Evolutionary conservation across 768 basidiomycete genomes (phyloP).

Genomic region (Exsudoporus frostii): DNA sequence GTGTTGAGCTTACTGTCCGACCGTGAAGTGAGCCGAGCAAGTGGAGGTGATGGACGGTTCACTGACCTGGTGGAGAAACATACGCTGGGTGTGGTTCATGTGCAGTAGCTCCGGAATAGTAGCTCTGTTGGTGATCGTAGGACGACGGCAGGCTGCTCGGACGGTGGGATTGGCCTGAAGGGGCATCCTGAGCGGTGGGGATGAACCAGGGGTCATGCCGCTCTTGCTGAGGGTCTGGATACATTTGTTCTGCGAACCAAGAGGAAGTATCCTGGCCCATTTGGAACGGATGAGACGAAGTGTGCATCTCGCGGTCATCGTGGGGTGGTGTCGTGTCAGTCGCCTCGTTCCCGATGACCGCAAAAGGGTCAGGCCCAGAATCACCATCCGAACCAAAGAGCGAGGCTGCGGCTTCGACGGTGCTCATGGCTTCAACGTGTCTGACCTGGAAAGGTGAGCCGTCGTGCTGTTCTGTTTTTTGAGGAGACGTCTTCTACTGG

Average conservation of each 20-base stretch:
- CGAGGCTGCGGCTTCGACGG: conserved; percentile 75
- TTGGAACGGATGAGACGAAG: conserved; percentile 22
- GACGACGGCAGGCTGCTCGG: conserved; percentile 11
- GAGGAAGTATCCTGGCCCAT: conserved; percentile 39
- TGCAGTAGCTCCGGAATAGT: conserved; percentile 29
- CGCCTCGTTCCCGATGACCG: conserved; percentile 47
- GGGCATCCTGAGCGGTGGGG: conserved; percentile 19
- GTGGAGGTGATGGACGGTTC: background rate
- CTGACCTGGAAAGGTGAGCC: conserved; percentile 6
- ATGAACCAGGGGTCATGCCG: conserved; percentile 28
- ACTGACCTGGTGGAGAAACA: conserved; percentile 25
- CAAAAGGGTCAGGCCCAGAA: conserved; percentile 59
- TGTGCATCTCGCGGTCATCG: conserved; percentile 22
- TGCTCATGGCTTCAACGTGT: conserved; percentile 50
- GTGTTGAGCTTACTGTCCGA: conserved; percentile 10
- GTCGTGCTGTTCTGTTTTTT: conserved; percentile 8
- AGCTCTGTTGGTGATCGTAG: conserved; percentile 31
- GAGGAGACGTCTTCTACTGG: background rate
- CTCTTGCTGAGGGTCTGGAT: conserved; percentile 25
- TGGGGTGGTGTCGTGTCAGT: conserved; percentile 30
- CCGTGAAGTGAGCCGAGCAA: conserved; percentile 4
- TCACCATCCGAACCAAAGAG: conserved; percentile 69
- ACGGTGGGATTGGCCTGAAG: conserved; percentile 14
- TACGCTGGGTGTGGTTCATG: conserved; percentile 23
- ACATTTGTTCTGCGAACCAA: conserved; percentile 37